These are phyloP conservation scores for Colletotrichum sp. DNA, from an alignment of 2,329 filamentous ascomycete species.

Conservation along the genomic window DNA sequence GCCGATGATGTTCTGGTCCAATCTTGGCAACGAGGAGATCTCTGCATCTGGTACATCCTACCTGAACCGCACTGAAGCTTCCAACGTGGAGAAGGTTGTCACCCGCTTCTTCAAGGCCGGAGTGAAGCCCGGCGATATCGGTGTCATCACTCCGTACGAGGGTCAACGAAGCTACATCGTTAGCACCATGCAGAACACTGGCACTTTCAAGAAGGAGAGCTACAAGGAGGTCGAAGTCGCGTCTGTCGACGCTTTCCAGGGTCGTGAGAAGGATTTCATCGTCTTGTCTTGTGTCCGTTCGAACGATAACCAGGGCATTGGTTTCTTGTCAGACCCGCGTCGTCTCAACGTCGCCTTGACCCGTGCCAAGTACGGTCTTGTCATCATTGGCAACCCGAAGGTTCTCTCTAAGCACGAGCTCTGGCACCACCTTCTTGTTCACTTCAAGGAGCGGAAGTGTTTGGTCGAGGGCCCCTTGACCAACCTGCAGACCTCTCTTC, in stretches of 20 bases:
- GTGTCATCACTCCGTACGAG: slow-evolving; percentile 98
- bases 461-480: slow-evolving; percentile 94
- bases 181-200: slow-evolving; percentile 98
- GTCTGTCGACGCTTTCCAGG: slow-evolving; percentile 98
- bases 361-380: slow-evolving; percentile 93
- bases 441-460: slow-evolving; percentile 97
- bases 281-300: slow-evolving; percentile 97
- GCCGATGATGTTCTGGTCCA: slow-evolving; percentile 99
- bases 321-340: slow-evolving; percentile 96
- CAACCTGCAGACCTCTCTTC: slow-evolving; percentile 92
- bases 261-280: slow-evolving; percentile 98
- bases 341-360: slow-evolving; percentile 97
- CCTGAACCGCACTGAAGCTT: slow-evolving; percentile 94
- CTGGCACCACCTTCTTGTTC: slow-evolving; percentile 93
- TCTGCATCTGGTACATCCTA: slow-evolving; percentile 98
- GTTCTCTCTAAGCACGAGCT: slow-evolving; percentile 96
- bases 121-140: slow-evolving; percentile 91
- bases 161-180: slow-evolving; percentile 98
- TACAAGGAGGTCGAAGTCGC: slow-evolving; percentile 99
- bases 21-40: slow-evolving; percentile 96
- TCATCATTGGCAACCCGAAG: slow-evolving; percentile 97
- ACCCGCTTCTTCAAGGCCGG: slow-evolving; percentile 99
- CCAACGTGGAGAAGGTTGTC: slow-evolving; percentile 98
- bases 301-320: slow-evolving; percentile 98
- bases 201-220: slow-evolving; percentile 96